Evolutionary conservation across 148 eudicot genomes (phyloP), one percentile per base, ranked within the genome.

Genomic region (Rhododendron simsii): DNA sequence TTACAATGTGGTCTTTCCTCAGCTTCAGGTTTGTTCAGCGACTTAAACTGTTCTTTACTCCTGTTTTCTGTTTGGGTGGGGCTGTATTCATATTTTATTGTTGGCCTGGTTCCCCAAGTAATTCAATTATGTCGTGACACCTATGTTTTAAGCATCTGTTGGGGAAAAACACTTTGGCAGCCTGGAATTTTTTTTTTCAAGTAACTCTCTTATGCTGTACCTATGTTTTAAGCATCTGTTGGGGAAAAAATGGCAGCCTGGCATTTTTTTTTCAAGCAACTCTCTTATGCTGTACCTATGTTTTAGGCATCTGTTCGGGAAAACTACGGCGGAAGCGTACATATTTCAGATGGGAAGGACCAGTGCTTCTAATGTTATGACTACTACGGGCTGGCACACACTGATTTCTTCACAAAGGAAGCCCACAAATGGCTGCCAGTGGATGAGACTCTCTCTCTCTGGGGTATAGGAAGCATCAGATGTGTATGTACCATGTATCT

Each of bases 261-360:
- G 30, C 30, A 30, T 30, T 30, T 30, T 30, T 30, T 30, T 30
- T 30, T 30, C 30, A 30, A 30, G 30, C 30, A 30, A 30, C 30
- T 30, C 30, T 30, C 30, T 87, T 30, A 57, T 41, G 20, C 21
- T 33, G 13, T 81, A 28, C 47, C 63, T 81, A 10, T 69, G 57
- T 77, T 84, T 18, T 33, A 95, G 99, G 92, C 90, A 83, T 88
- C 88, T 84, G 90, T 93, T 86, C 89, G 92, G 87, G 98, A 96
- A 86, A 88, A 85, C 87, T 96, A 96, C 85, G 99, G 99, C 35
- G 99, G 98, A 87, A 90, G 85, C 87, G 88, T 96, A 88, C 86
- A 87, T 83, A 86, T 93, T 76, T 86, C 85, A 59, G 37, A 69
- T 88, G 67, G 89, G 86, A 82, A 67, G 63, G 71, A 85, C 76